phyloP scores from a whole-genome alignment of 352 stramenopile species.

The Phytophthora ohioensis region DNA sequence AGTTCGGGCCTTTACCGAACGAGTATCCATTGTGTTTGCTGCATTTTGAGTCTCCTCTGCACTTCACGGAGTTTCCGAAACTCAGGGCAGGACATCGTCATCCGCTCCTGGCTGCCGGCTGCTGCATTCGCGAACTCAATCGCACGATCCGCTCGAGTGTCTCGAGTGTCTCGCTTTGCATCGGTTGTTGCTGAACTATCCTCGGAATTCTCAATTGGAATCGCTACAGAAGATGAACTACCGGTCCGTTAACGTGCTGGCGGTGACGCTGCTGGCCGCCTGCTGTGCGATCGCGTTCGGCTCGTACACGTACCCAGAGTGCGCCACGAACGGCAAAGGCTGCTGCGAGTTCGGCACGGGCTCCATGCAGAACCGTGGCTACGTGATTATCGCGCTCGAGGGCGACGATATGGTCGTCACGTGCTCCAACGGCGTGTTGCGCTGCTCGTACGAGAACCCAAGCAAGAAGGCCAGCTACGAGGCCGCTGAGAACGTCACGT shows the following conservation, averaged over 20 bases:
- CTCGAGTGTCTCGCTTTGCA: constrained; percentile 1
- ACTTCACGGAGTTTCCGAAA: not conserved
- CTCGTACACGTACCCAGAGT: constrained; percentile 65
- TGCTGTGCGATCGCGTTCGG: constrained; percentile 37
- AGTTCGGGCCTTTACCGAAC: constrained; percentile 24
- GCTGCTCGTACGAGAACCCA: constrained; percentile 70
- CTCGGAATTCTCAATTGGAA: constrained; percentile 4
- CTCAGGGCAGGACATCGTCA: constrained; percentile 24
- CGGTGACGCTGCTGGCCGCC: constrained; percentile 34
- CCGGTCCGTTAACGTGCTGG: constrained; percentile 33
- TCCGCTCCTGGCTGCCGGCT: not conserved
- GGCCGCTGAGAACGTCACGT: constrained; percentile 47
- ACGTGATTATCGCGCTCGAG: constrained; percentile 57
- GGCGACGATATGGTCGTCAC: constrained; percentile 70
- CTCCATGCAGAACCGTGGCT: constrained; percentile 69
- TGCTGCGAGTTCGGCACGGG: constrained; percentile 66
- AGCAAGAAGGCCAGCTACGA: constrained; percentile 54
- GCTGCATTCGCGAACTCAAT: constrained; percentile 15
- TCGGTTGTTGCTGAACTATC: constrained; percentile 8
- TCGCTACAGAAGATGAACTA: constrained; percentile 35
- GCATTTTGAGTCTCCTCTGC: not conserved
- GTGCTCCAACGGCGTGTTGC: constrained; percentile 58
- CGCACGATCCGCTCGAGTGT: constrained; percentile 21
- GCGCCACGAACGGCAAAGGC: constrained; percentile 44
- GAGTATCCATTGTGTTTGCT: not conserved